Evolutionary conservation across 345 rosid species (phyloP), one percentile per base, ranked within the genome.

Genomic region (Alliaria petiolata): DNA sequence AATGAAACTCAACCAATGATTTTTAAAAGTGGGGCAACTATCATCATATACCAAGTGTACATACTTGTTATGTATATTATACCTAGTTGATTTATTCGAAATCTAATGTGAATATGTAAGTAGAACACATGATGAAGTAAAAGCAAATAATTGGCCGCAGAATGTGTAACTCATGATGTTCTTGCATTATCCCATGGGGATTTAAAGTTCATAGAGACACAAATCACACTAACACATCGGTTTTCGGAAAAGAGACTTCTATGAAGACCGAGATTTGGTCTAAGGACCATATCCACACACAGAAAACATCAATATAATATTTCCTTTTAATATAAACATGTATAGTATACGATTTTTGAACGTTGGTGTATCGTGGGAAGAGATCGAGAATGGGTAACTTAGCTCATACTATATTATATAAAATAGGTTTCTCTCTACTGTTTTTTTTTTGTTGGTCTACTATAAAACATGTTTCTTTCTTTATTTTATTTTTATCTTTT

Each of bases 251-350:
- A 76, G 79, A 69, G 45, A 66, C 62, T 74, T 74, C 73, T 67
- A 74, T 59, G 72, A 74, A 75, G 70, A 62, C 79, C 79, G 33
- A 62, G 75, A 76, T 69, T 69, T 69, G 70, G 75, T 75, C 70
- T 76, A 69, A 45, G 36, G 69, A 61, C 70, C 65, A 76, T 69
- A 75, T 36, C 70, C 65, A 62, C 59, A 33, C 72, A 30, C 25
- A 58, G 17, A 45, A 22, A 28, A 43, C 15, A 65, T 51, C 26
- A 38, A 5, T 66, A 49, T 59, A 10, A 6, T 19, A 45, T 19
- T 54, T n/a, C 6, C 9, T 52, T 17, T 56, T 2, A 30, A 8
- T 34, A 12, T 25, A 34, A 11, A 49, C 15, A 2, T 36, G 50
- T 74, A 31, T 8, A 31, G 38, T 50, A 40, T 39, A 51, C 54